Conservation (phyloP, 2,329 filamentous ascomycete species). For the Sphaerulina populicola region DNA sequence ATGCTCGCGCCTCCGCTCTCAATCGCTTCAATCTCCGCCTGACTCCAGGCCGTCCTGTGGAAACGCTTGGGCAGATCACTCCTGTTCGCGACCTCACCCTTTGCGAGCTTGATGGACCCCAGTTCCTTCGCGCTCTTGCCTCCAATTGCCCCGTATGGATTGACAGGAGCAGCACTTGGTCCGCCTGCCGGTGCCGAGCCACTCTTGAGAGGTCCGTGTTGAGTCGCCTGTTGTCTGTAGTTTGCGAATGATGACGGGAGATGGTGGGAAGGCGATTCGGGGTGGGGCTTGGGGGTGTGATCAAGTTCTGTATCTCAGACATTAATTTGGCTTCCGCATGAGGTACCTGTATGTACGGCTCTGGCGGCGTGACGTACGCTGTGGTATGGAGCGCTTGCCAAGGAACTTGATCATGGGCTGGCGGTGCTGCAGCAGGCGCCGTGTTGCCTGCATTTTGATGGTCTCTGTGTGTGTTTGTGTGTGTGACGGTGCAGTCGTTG, state of each 20-base stretch:
- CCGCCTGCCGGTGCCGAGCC: constrained; percentile 12
- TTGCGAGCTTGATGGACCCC: constrained; percentile 60
- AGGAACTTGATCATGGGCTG: constrained; percentile 47
- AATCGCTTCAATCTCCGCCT: constrained; percentile 87
- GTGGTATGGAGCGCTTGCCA: constrained; percentile 41
- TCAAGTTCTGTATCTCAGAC: constrained; percentile 53
- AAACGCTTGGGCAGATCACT: constrained; percentile 81
- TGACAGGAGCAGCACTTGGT: constrained; percentile 15
- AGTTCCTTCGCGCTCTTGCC: constrained; percentile 59
- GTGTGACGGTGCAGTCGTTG: neutral
- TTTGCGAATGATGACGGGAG: constrained; percentile 64
- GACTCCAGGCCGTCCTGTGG: constrained; percentile 62
- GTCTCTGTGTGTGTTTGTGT: constrained; percentile 9
- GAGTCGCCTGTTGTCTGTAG: constrained; percentile 69
- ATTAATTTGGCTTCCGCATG: neutral
- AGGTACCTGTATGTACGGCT: neutral
- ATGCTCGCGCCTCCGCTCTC: constrained; percentile 79
- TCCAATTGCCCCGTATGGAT: constrained; percentile 43
- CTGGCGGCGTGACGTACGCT: constrained; percentile 32
- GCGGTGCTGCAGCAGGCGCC: constrained; percentile 39
- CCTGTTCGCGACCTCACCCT: constrained; percentile 79
- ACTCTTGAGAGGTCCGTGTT: constrained; percentile 60
- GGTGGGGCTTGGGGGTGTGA: constrained; percentile 65
- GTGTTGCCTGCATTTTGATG: constrained; percentile 39
- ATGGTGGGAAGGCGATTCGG: constrained; percentile 56